Percentiles rank a stretch among this genome's conserved stretches.
Evolutionary conservation across 768 basidiomycete species (phyloP).

Genomic region (Trametes coccinea): DNA sequence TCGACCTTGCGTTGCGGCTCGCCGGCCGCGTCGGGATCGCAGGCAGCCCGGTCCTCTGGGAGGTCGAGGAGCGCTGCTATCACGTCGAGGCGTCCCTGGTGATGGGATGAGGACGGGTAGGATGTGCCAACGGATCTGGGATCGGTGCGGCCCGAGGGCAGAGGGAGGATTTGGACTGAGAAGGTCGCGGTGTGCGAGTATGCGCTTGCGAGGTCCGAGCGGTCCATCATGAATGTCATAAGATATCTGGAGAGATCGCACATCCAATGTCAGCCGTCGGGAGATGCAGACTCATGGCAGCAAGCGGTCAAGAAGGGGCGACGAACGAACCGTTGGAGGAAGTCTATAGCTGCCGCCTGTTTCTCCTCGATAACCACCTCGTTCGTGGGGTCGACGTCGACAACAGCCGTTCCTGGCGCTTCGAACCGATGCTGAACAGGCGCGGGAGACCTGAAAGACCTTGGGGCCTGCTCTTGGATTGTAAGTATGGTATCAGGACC

Average conservation of each 20-base stretch:
- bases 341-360: slow-evolving; percentile 13
- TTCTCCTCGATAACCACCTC: neutral
- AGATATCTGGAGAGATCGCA: slow-evolving; percentile 20
- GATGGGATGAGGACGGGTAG: neutral
- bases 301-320: too few species aligned
- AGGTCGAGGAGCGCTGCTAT: slow-evolving; percentile 25
- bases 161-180: slow-evolving; percentile 18
- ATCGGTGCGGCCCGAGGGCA: neutral
- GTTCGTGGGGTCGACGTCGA: neutral
- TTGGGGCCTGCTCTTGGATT: too few species aligned
- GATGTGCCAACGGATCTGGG: neutral
- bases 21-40: neutral
- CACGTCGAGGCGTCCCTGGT: slow-evolving; percentile 20
- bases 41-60: slow-evolving; percentile 9
- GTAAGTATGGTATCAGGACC: too few species aligned
- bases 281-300: too few species aligned
- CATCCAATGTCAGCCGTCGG: too few species aligned
- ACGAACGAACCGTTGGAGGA: slow-evolving; percentile 13
- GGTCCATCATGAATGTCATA: slow-evolving; percentile 22
- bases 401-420: neutral
- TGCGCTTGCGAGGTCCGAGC: slow-evolving; percentile 23
- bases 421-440: too few species aligned
- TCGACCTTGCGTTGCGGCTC: neutral
- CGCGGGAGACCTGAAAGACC: too few species aligned
- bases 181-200: slow-evolving; percentile 28